Base-by-base conservation (phyloP, 345 rosid species). In the Eucalyptus sp. region DNA sequence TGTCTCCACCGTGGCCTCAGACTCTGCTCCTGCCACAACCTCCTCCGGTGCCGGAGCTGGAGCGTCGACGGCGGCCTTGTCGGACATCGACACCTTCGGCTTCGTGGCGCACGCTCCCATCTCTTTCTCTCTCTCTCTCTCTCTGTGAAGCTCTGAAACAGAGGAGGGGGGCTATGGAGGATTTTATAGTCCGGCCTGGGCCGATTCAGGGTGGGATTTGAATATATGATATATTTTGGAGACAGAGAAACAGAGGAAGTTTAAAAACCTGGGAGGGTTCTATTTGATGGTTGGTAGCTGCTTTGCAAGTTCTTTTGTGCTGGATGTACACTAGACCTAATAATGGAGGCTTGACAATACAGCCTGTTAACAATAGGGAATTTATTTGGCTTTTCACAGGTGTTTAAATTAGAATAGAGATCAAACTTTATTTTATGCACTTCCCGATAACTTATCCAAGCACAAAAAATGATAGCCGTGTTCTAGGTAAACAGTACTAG, bases 41-140 rank as follows among this genome's bases (percentile, higher is more conserved):
- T 66, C 88, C 87, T 88, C 89, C 4, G 79, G 87, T 52, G 58
- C 54, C n/a, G 86, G 71, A 20, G 31, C 86, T 2, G 86, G 89
- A 24, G 76, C n/a, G 5, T 88, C 86, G 3, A 43, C 48, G 5
- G 50, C 48, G 7, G 31, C 33, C 49, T 88, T 86, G 79, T 62
- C 76, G 25, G 43, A 56, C 81, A 58, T 88, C 14, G 79, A 54
- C n/a, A 81, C 87, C 89, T 81, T 83, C 22, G 89, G 89, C 87
- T 83, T 58, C 41, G 89, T 88, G 22, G 89, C 89, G 58, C 89
- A 88, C 66, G 71, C 76, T 54, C 89, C 89, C 89, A 88, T 88
- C 76, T 29, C 52, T 87, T 2, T 52, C 87, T 87, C 8, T 27
- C 50, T 87, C 68, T 27, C 80, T 68, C 80, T 33, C 25, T 71